phyloP scores from a whole-genome alignment of 345 rosid genomes.

The Aquilaria malaccensis region DNA sequence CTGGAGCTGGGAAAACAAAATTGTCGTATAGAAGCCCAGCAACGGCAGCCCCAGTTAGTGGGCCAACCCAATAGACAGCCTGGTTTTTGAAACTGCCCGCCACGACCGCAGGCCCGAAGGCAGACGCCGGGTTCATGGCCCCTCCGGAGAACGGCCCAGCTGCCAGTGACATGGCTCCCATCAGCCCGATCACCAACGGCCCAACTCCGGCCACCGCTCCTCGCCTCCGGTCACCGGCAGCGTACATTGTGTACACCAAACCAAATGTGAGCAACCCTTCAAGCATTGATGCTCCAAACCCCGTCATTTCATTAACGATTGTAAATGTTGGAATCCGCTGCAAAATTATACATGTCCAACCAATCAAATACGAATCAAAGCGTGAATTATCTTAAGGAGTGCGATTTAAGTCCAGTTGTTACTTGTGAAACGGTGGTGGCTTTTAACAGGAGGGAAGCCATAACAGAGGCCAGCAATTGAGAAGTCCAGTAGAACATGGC shows the following conservation, averaged over 20 bases:
- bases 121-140: constrained; percentile 80
- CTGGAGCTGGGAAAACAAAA: constrained; percentile 31
- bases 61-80: constrained; percentile 94
- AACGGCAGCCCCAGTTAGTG: constrained; percentile 58
- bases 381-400: not conserved
- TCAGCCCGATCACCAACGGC: constrained; percentile 50
- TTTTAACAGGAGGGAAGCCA: too few relatives aligned
- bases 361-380: not conserved
- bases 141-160: constrained; percentile 89
- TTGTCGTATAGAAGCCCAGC: constrained; percentile 77
- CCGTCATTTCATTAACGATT: constrained; percentile 79
- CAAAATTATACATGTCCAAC: not conserved
- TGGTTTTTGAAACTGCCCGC: constrained; percentile 77
- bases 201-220: constrained; percentile 38
- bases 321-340: constrained; percentile 52
- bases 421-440: constrained; percentile 40
- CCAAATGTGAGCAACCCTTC: constrained; percentile 73
- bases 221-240: constrained; percentile 48
- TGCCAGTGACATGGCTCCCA: constrained; percentile 67
- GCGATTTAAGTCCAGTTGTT: too few relatives aligned
- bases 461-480: too few relatives aligned
- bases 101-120: constrained; percentile 69
- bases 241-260: constrained; percentile 65
- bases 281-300: constrained; percentile 77
- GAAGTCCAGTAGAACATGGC: too few relatives aligned